phyloP scores from a whole-genome alignment of 805 yeast species.

The Suhomyces kilbournensis region DNA sequence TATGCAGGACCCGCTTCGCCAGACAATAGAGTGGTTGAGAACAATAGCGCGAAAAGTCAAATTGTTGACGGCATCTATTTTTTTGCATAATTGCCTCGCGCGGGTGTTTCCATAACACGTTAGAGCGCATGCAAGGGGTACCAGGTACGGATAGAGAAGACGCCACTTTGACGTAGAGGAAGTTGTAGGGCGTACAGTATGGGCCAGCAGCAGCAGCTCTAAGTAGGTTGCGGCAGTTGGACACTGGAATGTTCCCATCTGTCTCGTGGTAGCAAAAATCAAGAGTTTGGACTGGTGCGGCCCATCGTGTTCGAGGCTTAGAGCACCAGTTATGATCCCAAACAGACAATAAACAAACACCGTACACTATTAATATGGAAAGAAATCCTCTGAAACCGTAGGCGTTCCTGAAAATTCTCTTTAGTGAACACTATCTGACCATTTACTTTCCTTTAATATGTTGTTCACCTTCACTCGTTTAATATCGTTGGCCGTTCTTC shows the following conservation, averaged over 20 bases:
- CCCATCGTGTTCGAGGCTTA: neutral
- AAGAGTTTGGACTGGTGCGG: neutral
- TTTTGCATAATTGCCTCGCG: neutral
- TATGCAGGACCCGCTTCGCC: neutral
- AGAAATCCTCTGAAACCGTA: neutral
- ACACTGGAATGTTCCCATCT: neutral
- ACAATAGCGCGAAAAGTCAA: neutral
- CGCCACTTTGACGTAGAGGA: neutral
- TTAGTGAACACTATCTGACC: neutral
- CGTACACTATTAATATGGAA: neutral
- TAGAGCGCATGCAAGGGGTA: neutral
- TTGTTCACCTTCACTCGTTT: slow-evolving; percentile 7
- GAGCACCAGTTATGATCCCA: neutral
- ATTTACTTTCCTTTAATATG: neutral
- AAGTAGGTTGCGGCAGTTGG: neutral
- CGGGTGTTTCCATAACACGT: neutral
- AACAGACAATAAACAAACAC: neutral
- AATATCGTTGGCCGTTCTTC: slow-evolving; percentile 4
- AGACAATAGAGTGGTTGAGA: neutral
- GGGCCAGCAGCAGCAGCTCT: neutral
- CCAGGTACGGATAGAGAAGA: neutral
- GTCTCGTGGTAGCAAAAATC: neutral
- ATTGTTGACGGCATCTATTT: neutral
- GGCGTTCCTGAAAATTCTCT: neutral
- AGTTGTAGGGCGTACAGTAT: neutral